Base-by-base conservation (phyloP, 495 filamentous ascomycete species). In the Talaromyces nanjingensis region DNA sequence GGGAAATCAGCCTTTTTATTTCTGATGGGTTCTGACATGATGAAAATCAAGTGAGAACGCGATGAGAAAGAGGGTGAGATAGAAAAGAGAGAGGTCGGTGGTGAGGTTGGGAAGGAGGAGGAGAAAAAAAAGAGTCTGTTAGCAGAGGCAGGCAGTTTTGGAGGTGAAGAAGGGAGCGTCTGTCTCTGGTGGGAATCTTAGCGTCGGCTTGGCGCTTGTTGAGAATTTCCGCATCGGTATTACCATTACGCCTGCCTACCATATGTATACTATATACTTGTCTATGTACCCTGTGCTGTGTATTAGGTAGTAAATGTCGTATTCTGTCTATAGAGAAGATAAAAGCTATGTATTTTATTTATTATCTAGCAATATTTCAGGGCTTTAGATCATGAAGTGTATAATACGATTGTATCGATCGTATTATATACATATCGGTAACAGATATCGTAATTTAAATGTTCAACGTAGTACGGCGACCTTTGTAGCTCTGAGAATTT, bases 21-120 rank as follows among this genome's bases (percentile, higher is more conserved):
- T 73, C 88, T 88, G 79, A 93, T 93, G 69, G 91, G 90, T 73
- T 94, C 91, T 72, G 91, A 91, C 91, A 96, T 96, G 70, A 55
- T 81, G 76, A 29, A 57, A 45, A 64, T n/a, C 53, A 56, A 29
- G 53, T 29, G 22, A 56, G 53, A 27, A 56, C 24, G 53, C 53
- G 64, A 62, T 64, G 18, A 47, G 59, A 56, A 56, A 29, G 4
- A 29, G 14, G 53, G 24, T 27, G 11, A 29, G 29, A 14, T 56
- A 31, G 53, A 22, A 56, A 29, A 14, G 24, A 25, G n/a, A 53
- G 14, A 16, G 29, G 29, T 27, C 27, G 34, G 59, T 58, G 58
- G 39, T 49, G 54, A 45, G 61, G 55, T 24, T 56, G 37, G 63
- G 61, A 61, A 69, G 69, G 66, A 65, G 71, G 66, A 64, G 66